Evolutionary conservation across 305 asterid genomes (phyloP).

Genomic region (Fraxinus sp.): DNA sequence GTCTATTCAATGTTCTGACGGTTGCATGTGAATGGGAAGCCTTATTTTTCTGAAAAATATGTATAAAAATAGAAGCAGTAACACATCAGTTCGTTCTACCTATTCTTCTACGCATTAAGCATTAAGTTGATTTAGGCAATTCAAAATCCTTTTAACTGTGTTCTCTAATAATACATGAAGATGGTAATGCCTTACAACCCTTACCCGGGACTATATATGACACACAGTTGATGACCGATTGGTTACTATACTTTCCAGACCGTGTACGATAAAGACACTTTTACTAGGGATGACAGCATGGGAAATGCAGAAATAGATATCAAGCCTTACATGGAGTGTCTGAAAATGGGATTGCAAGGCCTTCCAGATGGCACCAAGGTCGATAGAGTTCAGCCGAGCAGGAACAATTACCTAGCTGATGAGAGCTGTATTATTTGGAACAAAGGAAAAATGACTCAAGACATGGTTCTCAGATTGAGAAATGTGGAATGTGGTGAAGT

Average conservation of each 20-base stretch:
- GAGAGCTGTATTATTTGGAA: constrained; percentile 39
- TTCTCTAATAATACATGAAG: neutral
- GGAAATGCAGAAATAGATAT: constrained; percentile 42
- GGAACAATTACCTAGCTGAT: constrained; percentile 31
- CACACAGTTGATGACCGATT: neutral
- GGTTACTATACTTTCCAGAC: constrained; percentile 22
- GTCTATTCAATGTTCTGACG: neutral
- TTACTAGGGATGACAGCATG: constrained; percentile 40
- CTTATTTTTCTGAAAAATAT: neutral
- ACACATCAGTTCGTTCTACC: neutral
- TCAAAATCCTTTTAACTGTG: neutral
- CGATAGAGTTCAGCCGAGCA: constrained; percentile 28
- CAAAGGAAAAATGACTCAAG: constrained; percentile 33
- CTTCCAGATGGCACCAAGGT: constrained; percentile 29
- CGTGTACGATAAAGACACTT: constrained; percentile 42
- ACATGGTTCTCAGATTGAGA: constrained; percentile 35
- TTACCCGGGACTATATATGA: neutral
- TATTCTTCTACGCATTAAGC: neutral
- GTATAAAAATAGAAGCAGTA: neutral
- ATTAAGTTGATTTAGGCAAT: neutral
- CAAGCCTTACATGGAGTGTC: constrained; percentile 29
- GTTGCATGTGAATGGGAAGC: neutral
- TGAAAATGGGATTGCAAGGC: constrained; percentile 25
- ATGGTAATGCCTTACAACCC: neutral
- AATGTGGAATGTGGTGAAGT: constrained; percentile 39